Evolutionary conservation across 108 stramenopile species (phyloP).

Genomic region (Cylindrotheca fusiformis): DNA sequence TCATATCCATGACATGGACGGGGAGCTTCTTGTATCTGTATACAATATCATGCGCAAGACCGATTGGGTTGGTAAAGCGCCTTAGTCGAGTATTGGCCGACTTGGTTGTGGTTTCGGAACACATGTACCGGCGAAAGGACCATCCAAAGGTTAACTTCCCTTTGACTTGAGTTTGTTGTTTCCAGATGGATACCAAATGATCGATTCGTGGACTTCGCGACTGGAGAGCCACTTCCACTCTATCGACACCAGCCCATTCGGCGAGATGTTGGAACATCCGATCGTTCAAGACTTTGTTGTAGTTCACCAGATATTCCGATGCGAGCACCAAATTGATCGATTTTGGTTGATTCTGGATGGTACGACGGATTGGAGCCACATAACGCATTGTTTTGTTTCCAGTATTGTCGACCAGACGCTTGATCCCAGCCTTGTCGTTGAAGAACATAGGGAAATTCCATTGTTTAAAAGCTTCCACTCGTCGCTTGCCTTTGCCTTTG

Average conservation of each 20-base stretch:
- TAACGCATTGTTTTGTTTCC: too few species aligned
- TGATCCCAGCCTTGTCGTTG: background rate
- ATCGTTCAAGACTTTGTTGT: background rate
- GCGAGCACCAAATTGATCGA: constrained; percentile 1
- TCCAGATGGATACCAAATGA: constrained; percentile 6
- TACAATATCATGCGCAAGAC: constrained; percentile 1
- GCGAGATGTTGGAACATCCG: background rate
- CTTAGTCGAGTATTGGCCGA: too few species aligned
- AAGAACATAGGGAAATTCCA: constrained; percentile 7
- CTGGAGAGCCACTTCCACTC: background rate
- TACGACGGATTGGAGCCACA: background rate
- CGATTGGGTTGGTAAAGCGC: background rate
- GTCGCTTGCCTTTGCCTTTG: background rate
- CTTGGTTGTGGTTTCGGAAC: background rate
- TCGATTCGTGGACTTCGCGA: background rate
- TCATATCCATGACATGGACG: too few species aligned
- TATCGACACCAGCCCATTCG: background rate
- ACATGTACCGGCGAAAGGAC: background rate
- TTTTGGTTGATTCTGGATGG: background rate
- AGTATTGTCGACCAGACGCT: too few species aligned
- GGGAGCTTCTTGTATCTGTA: background rate
- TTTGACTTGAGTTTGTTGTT: background rate
- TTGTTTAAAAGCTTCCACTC: background rate
- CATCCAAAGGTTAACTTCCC: background rate
- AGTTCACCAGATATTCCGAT: background rate